These are phyloP conservation scores for Hysterangium stoloniferum DNA, from an alignment of 768 basidiomycete species.

Conservation along the genomic window DNA sequence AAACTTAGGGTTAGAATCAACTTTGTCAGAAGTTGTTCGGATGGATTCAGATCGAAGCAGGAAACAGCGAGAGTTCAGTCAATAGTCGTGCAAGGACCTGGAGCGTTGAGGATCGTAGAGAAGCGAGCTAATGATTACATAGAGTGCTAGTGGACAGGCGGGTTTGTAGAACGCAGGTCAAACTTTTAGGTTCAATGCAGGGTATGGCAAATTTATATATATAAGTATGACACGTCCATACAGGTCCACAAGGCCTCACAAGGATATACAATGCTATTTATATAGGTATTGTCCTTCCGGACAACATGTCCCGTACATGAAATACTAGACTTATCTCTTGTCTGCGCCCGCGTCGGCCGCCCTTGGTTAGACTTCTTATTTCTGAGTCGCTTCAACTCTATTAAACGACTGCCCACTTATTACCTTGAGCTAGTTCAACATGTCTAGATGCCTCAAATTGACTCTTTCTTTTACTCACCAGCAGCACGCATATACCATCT, in stretches of 20 bases:
- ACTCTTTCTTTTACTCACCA: no score
- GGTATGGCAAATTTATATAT: no score
- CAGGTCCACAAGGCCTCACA: no score
- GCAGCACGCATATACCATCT: constrained; percentile 99
- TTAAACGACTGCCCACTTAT: constrained; percentile 90
- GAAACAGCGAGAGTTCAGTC: not conserved
- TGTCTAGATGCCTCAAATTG: not conserved
- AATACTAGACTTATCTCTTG: constrained; percentile 91
- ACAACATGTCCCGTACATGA: no score
- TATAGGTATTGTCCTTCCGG: no score
- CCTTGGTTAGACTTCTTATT: constrained; percentile 68
- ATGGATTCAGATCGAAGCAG: not conserved
- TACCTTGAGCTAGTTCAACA: constrained; percentile 69
- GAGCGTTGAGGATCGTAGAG: constrained; percentile 9
- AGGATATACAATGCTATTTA: no score
- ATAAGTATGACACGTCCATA: no score
- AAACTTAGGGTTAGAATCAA: constrained; percentile 8
- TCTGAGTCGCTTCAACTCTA: constrained; percentile 88
- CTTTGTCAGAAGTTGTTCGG: not conserved
- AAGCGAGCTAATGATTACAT: constrained; percentile 1
- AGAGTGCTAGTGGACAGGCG: no score
- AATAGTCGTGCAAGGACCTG: not conserved
- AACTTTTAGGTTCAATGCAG: no score
- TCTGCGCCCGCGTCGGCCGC: constrained; percentile 90
- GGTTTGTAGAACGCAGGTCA: no score